Base-by-base conservation (phyloP, 202 grass and related monocot species). In the Saccharum hybrid region DNA sequence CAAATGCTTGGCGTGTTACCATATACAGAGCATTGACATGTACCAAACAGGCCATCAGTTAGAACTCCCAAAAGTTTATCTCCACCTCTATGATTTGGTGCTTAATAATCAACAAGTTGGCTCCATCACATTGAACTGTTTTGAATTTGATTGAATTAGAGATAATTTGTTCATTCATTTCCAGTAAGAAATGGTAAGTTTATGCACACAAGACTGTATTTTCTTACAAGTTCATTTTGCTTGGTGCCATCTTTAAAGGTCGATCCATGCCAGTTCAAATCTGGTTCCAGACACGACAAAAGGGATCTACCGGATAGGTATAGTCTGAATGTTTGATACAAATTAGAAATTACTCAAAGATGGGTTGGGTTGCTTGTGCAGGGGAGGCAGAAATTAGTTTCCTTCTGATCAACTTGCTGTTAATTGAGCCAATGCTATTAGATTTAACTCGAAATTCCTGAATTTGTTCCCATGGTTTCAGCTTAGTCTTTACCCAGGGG, bases 381-480 rank as follows among this genome's bases (percentile, higher is more conserved):
- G 3, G 13, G 34, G 26, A 10, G 46, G 13, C 14, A 21, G 59
- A 30, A 28, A 78, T 72, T 71, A 38, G 28, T 3, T 9, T 39
- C 36, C 4, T 42, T 63, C 64, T 38, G 26, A 33, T 64, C 31
- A 68, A 63, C 2, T 42, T 39, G 15, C 38, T 63, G 40, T 74
- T 73, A 66, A 19, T 69, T 22, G 74, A 16, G n/a, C 19, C 69
- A 72, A 46, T 15, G 2, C 43, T 56, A 28, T 64, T 19, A 46
- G 8, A 33, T n/a, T 46, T 46, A 43, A 18, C 60, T n/a, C 36
- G 23, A 52, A 62, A 78, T 33, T 31, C 39, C 36, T 62, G 37
- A 26, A 41, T 37, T 62, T 65, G 39, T 33, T 61, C 30, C 61
- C 21, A 79, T 72, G 83, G 56, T 70, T 81, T 64, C 5, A 40